Conservation (phyloP, 176 grass and related monocot species). For the Ensete glaucum region DNA sequence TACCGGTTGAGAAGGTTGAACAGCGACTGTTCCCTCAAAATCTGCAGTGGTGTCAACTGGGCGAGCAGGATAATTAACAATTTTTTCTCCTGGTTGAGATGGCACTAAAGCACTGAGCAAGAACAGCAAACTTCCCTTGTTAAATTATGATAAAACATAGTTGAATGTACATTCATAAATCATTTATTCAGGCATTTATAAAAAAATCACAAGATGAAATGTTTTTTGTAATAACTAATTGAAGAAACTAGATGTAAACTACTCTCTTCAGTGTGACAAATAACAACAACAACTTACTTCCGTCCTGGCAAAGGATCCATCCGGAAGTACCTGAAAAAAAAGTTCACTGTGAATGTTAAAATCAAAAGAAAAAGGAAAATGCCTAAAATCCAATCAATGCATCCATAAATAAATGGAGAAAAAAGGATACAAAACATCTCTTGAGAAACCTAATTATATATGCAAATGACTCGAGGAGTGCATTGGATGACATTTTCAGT, state of each 20-base stretch:
- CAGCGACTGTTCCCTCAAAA: slow-evolving; percentile 90
- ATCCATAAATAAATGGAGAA: background rate
- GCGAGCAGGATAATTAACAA: slow-evolving; percentile 72
- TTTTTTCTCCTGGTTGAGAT: slow-evolving; percentile 77
- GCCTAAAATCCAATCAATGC: background rate
- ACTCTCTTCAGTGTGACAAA: background rate
- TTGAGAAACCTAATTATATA: too few species aligned
- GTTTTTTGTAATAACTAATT: background rate
- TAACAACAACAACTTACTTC: slow-evolving; percentile 63
- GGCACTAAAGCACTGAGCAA: slow-evolving; percentile 67
- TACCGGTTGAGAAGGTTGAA: slow-evolving; percentile 93
- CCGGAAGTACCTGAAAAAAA: slow-evolving; percentile 69
- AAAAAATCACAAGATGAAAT: background rate
- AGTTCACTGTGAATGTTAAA: background rate
- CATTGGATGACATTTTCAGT: too few species aligned
- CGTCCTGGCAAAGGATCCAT: slow-evolving; percentile 92
- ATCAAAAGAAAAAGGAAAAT: background rate
- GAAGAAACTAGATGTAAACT: background rate
- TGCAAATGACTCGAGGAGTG: too few species aligned
- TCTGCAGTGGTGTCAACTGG: slow-evolving; percentile 88
- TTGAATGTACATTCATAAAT: too few species aligned
- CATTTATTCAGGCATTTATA: background rate
- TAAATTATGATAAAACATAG: background rate
- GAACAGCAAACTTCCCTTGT: slow-evolving; percentile 14
- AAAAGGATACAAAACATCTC: too few species aligned